phyloP scores from a whole-genome alignment of 257 asterid species.

The Fraxinus anomala region DNA sequence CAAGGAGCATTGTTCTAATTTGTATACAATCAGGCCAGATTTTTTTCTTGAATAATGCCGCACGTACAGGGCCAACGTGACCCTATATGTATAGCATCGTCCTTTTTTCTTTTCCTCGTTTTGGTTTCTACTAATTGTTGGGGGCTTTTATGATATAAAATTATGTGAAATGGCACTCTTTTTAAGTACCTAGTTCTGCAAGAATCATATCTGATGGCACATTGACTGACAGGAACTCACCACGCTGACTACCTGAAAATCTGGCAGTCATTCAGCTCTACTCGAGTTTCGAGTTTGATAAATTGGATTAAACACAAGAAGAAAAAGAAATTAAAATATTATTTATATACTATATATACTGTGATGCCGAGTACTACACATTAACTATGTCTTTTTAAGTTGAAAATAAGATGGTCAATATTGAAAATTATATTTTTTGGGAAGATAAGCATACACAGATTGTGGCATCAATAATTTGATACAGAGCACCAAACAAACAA shows the following conservation, averaged over 20 bases:
- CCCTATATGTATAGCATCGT: too few species aligned
- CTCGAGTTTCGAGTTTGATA: too few species aligned
- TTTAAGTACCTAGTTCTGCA: neutral
- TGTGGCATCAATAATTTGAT: neutral
- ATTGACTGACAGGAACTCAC: neutral
- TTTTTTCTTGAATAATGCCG: neutral
- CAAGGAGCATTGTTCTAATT: too few species aligned
- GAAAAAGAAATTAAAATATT: too few species aligned
- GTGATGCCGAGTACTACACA: too few species aligned
- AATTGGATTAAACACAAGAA: too few species aligned
- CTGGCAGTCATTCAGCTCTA: neutral
- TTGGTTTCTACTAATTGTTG: neutral
- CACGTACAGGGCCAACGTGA: too few species aligned
- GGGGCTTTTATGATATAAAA: neutral
- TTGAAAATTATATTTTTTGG: too few species aligned
- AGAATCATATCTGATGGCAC: neutral
- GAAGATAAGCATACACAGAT: neutral
- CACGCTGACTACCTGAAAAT: neutral
- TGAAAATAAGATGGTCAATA: too few species aligned
- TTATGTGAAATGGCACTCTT: neutral
- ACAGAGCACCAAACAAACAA: neutral
- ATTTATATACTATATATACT: too few species aligned
- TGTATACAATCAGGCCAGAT: neutral
- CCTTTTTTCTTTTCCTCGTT: neutral
- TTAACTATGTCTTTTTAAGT: too few species aligned